phyloP scores from a whole-genome alignment of 768 basidiomycete species.

The Podaxis sp. region DNA sequence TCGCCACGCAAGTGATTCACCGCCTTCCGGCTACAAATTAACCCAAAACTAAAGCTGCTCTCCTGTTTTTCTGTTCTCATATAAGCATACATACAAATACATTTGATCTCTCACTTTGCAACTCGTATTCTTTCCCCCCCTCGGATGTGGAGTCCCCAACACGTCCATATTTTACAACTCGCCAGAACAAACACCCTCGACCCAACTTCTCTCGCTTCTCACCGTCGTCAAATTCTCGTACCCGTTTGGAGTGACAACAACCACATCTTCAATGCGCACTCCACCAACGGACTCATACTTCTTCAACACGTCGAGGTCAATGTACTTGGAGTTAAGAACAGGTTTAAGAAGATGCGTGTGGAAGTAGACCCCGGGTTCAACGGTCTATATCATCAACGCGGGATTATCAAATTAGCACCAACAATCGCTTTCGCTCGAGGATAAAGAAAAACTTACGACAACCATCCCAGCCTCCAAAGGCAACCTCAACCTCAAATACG shows the following conservation, averaged over 20 bases:
- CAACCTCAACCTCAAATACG: conserved; percentile 75
- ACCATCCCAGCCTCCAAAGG: conserved; percentile 81
- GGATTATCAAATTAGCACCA: not conserved
- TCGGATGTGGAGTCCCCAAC: not conserved
- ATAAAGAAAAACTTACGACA: conserved; percentile 52
- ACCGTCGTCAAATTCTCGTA: conserved; percentile 87
- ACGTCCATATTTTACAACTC: conserved; percentile 27
- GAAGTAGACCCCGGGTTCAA: conserved; percentile 91
- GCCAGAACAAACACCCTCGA: conserved; percentile 84
- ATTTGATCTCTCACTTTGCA: not conserved
- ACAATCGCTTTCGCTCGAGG: not conserved
- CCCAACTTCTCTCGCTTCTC: conserved; percentile 76
- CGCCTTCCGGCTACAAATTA: too few relatives aligned
- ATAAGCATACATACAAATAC: not conserved
- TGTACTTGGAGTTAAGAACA: conserved; percentile 58
- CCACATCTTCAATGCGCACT: conserved; percentile 91
- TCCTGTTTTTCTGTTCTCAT: not conserved
- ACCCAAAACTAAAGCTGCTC: too few relatives aligned
- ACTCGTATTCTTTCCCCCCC: too few relatives aligned
- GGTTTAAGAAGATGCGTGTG: conserved; percentile 73
- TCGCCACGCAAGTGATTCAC: too few relatives aligned
- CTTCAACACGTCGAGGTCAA: conserved; percentile 69
- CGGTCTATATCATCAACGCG: conserved; percentile 51
- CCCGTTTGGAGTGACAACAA: conserved; percentile 72
- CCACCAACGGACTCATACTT: conserved; percentile 85